phyloP scores from a whole-genome alignment of 2,329 filamentous ascomycete species.

The Emergomyces pasteurianus region DNA sequence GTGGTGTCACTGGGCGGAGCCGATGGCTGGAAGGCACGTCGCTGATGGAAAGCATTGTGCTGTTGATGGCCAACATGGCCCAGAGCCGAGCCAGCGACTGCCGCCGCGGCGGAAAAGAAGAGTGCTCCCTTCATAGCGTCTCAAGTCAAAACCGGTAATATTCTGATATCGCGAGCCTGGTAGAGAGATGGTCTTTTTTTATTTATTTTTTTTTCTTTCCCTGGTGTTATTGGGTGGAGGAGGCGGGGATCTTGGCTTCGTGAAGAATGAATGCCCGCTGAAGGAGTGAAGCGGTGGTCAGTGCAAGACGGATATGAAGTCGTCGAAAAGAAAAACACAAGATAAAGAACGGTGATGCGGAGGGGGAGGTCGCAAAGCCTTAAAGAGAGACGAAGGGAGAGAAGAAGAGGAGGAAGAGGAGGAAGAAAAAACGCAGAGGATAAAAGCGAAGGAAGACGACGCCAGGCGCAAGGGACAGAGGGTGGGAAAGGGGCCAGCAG shows the following conservation, averaged over 20 bases:
- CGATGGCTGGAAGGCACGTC: conserved; percentile 29
- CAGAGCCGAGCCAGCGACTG: conserved; percentile 39
- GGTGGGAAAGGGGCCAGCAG: conserved; percentile 6
- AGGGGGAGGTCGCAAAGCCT: conserved; percentile 4
- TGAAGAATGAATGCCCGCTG: conserved; percentile 63
- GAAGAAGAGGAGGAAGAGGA: conserved; percentile 5
- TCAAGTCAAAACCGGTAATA: conserved; percentile 14
- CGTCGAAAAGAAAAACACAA: not conserved
- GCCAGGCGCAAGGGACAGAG: conserved; percentile 1
- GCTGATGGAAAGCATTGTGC: conserved; percentile 47
- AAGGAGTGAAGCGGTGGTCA: conserved; percentile 43
- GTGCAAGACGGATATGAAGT: not conserved
- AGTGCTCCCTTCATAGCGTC: conserved; percentile 63
- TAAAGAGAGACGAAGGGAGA: conserved; percentile 1
- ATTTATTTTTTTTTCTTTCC: too few species aligned
- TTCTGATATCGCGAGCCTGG: not conserved
- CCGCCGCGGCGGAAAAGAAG: conserved; percentile 49
- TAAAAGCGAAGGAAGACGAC: not conserved
- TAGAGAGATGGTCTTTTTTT: conserved; percentile 8
- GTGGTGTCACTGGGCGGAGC: conserved; percentile 9
- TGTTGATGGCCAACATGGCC: conserved; percentile 46
- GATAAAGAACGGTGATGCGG: not conserved
- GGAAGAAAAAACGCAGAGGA: conserved; percentile 4
- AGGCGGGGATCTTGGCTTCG: not conserved
- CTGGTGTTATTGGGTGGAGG: too few species aligned